phyloP scores from a whole-genome alignment of 2,329 filamentous ascomycete species.

The Samsoniella hepiali region DNA sequence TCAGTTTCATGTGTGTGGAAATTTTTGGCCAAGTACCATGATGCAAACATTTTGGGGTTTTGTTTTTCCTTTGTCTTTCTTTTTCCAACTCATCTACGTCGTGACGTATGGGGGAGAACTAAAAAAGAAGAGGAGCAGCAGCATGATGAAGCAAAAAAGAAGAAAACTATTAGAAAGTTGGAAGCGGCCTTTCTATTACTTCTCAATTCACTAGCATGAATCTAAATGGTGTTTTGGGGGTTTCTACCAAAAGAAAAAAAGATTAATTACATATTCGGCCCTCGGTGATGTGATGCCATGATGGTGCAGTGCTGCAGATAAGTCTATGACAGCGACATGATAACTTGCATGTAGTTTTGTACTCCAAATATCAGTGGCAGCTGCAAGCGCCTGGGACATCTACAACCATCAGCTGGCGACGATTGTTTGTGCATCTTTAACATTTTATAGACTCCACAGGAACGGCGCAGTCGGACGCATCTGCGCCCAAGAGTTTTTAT shows the following conservation, averaged over 20 bases:
- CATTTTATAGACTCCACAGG: no score
- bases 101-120: not conserved
- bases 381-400: no score
- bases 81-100: constrained; percentile 4
- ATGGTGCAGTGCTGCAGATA: no score
- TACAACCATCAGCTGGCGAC: no score
- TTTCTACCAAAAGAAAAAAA: constrained; percentile 32
- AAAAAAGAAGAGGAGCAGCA: not conserved
- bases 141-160: constrained; percentile 1
- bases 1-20: constrained; percentile 6
- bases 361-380: no score
- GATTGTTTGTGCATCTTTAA: no score
- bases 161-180: constrained; percentile 13
- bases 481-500: no score
- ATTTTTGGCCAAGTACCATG: constrained; percentile 13
- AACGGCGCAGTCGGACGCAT: no score
- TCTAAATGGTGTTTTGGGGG: constrained; percentile 41
- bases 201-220: constrained; percentile 41
- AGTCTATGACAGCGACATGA: no score
- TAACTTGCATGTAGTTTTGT: no score
- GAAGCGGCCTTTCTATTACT: constrained; percentile 19
- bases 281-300: not conserved
- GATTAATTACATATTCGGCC: constrained; percentile 16
- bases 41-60: constrained; percentile 1
- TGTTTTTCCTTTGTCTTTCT: constrained; percentile 9